Conservation (phyloP, 1,284 basidiomycete genomes). For the Puccinia coronata region DNA sequence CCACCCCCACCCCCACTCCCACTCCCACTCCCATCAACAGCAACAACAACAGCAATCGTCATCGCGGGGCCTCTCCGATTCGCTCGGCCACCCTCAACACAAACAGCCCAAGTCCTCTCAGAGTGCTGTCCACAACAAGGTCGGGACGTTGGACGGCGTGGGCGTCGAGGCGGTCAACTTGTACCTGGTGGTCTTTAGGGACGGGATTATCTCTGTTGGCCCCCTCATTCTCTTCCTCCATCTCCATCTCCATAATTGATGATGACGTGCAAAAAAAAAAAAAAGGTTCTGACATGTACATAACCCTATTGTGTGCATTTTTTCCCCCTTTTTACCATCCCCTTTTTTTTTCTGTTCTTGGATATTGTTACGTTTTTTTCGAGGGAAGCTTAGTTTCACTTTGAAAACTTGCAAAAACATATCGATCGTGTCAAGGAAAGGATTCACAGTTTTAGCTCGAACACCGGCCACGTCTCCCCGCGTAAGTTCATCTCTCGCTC, state of each 20-base stretch:
- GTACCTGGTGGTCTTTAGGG: constrained; percentile 84
- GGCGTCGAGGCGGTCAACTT: constrained; percentile 77
- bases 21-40: background rate
- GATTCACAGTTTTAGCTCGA: constrained; percentile 54
- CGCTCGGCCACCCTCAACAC: background rate
- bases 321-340: too few relatives aligned
- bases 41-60: background rate
- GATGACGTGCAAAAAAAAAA: too few relatives aligned
- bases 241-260: background rate
- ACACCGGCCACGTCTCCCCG: constrained; percentile 16
- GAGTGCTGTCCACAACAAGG: constrained; percentile 57
- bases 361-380: too few relatives aligned
- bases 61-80: background rate
- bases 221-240: background rate
- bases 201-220: constrained; percentile 83
- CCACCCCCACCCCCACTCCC: background rate
- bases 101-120: constrained; percentile 53
- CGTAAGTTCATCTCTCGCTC: background rate
- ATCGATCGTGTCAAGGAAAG: constrained; percentile 75
- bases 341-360: too few relatives aligned
- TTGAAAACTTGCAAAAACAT: constrained; percentile 86
- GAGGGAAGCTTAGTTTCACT: constrained; percentile 72
- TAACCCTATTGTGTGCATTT: background rate
- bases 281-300: background rate
- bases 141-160: constrained; percentile 59